phyloP scores from a whole-genome alignment of 306 rosid species.

The Morella rubra region DNA sequence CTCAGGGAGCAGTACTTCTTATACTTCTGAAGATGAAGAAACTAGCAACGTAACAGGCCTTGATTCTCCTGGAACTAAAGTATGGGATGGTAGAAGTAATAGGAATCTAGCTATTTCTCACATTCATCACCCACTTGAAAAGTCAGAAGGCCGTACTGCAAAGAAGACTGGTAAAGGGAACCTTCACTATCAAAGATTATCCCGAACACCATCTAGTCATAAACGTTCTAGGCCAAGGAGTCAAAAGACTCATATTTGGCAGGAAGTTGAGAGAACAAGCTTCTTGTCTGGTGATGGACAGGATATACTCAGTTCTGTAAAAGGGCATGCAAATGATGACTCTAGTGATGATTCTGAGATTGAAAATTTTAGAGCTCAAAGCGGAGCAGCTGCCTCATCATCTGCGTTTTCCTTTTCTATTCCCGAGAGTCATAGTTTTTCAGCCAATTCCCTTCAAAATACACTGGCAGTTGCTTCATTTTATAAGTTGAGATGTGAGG shows the following conservation, averaged over 20 bases:
- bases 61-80: slow-evolving; percentile 91
- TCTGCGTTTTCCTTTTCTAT: slow-evolving; percentile 54
- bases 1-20: slow-evolving; percentile 69
- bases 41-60: slow-evolving; percentile 71
- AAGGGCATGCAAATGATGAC: slow-evolving; percentile 44
- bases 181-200: slow-evolving; percentile 43
- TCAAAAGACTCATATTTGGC: slow-evolving; percentile 58
- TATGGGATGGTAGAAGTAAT: slow-evolving; percentile 89
- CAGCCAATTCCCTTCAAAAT: slow-evolving; percentile 52
- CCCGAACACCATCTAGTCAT: slow-evolving; percentile 52
- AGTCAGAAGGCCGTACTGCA: slow-evolving; percentile 42
- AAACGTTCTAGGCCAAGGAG: slow-evolving; percentile 64
- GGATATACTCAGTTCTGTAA: slow-evolving; percentile 71
- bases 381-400: slow-evolving; percentile 89
- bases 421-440: slow-evolving; percentile 38
- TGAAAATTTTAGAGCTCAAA: slow-evolving; percentile 68
- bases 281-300: slow-evolving; percentile 95
- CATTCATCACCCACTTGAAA: slow-evolving; percentile 98
- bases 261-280: slow-evolving; percentile 93
- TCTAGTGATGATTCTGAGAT: slow-evolving; percentile 72
- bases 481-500: slow-evolving; percentile 97
- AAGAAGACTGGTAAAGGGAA: slow-evolving; percentile 64
- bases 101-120: slow-evolving; percentile 64
- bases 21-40: slow-evolving; percentile 87
- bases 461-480: slow-evolving; percentile 66